Percentiles rank a stretch among this genome's conserved stretches.
Evolutionary conservation across 1,139 yeast genomes (phyloP).

Genomic region (Keqinozyma sinolaborantium): DNA sequence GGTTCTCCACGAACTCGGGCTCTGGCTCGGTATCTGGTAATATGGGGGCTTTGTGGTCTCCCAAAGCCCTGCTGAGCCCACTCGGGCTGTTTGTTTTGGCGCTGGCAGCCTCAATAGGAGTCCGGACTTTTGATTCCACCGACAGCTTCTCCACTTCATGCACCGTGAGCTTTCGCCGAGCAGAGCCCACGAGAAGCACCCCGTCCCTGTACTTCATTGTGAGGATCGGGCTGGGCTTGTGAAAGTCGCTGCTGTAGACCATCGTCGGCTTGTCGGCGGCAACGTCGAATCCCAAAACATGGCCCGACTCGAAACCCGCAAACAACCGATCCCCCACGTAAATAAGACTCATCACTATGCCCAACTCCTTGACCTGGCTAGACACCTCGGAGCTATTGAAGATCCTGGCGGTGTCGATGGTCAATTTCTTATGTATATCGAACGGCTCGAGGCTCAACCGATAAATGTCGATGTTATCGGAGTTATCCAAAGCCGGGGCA

Average conservation of each 20-base stretch:
- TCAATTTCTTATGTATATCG: slow-evolving; percentile 10
- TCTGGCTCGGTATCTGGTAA: too few species aligned
- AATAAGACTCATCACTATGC: slow-evolving; percentile 52
- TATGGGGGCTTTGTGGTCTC: too few species aligned
- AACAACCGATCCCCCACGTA: slow-evolving; percentile 31
- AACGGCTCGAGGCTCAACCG: slow-evolving; percentile 21
- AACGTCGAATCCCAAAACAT: slow-evolving; percentile 28
- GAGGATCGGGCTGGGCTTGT: slow-evolving; percentile 51
- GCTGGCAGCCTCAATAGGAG: not conserved
- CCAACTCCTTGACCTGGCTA: slow-evolving; percentile 25
- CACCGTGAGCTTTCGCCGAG: slow-evolving; percentile 26
- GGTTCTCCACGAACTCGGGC: not conserved
- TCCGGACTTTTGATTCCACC: not conserved
- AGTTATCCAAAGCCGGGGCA: slow-evolving; percentile 52
- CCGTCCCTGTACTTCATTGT: slow-evolving; percentile 23
- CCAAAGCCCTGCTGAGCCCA: too few species aligned
- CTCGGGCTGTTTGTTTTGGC: too few species aligned
- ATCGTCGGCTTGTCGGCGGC: slow-evolving; percentile 11
- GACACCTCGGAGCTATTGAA: not conserved
- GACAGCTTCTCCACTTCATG: slow-evolving; percentile 14
- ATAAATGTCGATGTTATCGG: slow-evolving; percentile 54
- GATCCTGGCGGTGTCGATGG: not conserved
- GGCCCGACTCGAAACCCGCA: slow-evolving; percentile 61
- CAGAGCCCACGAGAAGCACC: slow-evolving; percentile 41
- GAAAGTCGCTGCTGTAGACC: slow-evolving; percentile 22